Evolutionary conservation across 1,284 basidiomycete species (phyloP).

Genomic region (Ganoderma sp.): DNA sequence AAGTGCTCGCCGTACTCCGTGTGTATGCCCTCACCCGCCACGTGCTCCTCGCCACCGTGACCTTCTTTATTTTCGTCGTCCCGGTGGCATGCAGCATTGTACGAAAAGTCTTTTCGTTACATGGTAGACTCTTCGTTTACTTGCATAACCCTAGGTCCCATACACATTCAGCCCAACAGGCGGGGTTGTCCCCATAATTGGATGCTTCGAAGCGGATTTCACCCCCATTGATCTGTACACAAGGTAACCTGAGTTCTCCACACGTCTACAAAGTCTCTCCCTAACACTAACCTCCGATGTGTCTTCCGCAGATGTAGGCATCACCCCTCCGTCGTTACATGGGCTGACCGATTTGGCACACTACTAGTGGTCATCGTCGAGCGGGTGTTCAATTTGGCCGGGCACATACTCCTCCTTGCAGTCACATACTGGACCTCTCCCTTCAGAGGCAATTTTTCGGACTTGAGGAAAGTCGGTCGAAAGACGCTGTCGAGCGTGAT

Average conservation of each 20-base stretch:
- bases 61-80: background rate
- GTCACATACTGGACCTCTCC: constrained; percentile 1
- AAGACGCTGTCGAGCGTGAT: constrained; percentile 1
- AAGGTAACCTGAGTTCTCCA: background rate
- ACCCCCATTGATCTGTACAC: background rate
- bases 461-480: background rate
- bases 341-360: background rate
- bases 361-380: background rate
- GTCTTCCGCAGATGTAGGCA: background rate
- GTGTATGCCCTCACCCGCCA: background rate
- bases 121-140: background rate
- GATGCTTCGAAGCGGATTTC: constrained; percentile 2
- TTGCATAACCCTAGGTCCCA: background rate
- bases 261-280: background rate
- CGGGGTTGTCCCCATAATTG: background rate
- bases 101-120: background rate
- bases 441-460: background rate
- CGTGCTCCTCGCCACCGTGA: background rate
- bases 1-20: constrained; percentile 5
- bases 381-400: background rate
- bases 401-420: background rate
- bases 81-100: background rate
- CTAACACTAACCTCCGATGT: background rate
- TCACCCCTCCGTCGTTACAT: background rate
- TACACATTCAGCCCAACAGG: constrained; percentile 2